Conservation (phyloP, 2,329 filamentous ascomycete species). For the Penicillium sp. region DNA sequence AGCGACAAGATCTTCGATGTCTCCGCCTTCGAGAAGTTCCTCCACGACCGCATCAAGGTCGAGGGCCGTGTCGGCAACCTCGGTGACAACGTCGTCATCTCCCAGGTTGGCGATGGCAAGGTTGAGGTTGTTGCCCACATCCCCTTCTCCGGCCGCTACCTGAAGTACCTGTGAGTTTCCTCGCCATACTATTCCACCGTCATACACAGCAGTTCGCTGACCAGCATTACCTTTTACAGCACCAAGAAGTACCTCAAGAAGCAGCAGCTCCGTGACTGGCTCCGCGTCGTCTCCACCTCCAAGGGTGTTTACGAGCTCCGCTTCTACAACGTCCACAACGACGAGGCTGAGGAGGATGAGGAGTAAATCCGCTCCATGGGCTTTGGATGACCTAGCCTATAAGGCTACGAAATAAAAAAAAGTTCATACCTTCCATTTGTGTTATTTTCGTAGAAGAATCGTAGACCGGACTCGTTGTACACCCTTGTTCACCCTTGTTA, state of each 20-base stretch:
- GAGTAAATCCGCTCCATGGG: slow-evolving; percentile 68
- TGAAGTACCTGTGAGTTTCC: slow-evolving; percentile 93
- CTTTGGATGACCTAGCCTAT: slow-evolving; percentile 8
- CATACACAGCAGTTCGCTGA: slow-evolving; percentile 7
- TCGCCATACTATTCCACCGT: background rate
- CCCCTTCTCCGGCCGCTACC: slow-evolving; percentile 96
- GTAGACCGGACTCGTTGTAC: background rate
- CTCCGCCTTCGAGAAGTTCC: slow-evolving; percentile 99
- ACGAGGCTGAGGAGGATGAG: slow-evolving; percentile 96
- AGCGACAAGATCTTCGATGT: slow-evolving; percentile 99
- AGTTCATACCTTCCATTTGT: slow-evolving; percentile 25
- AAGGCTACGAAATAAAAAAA: slow-evolving; percentile 11
- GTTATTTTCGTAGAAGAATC: background rate
- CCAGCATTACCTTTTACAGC: slow-evolving; percentile 51
- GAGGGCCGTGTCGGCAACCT: slow-evolving; percentile 96
- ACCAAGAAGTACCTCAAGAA: slow-evolving; percentile 99
- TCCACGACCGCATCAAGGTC: slow-evolving; percentile 99
- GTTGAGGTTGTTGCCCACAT: slow-evolving; percentile 97
- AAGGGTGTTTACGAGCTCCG: slow-evolving; percentile 99
- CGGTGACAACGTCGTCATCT: slow-evolving; percentile 88
- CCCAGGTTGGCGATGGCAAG: slow-evolving; percentile 92
- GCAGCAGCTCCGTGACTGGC: slow-evolving; percentile 99
- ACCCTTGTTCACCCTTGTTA: too few relatives aligned
- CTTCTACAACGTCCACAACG: slow-evolving; percentile 99
- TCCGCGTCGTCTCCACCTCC: slow-evolving; percentile 96